Conservation (phyloP, 345 rosid genomes). For the Heritiera littoralis region DNA sequence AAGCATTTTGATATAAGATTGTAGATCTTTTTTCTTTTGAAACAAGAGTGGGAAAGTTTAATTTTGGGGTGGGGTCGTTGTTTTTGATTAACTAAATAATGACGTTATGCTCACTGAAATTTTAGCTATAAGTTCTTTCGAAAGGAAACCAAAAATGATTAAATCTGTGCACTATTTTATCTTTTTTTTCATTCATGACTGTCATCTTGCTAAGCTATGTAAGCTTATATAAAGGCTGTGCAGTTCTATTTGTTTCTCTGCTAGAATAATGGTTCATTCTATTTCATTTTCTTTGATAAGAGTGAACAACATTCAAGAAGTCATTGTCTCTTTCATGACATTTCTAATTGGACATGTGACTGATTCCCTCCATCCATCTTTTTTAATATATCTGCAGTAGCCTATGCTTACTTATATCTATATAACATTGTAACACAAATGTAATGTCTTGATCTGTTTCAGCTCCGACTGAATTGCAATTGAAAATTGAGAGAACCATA, state of each 20-base stretch:
- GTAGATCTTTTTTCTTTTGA: not conserved
- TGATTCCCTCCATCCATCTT: not conserved
- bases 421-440: not conserved
- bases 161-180: not conserved
- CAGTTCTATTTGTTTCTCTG: not conserved
- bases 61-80: not conserved
- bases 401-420: not conserved
- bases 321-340: not conserved
- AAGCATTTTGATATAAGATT: not conserved
- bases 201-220: not conserved
- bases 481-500: conserved; percentile 65
- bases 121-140: not conserved
- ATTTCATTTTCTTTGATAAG: not conserved
- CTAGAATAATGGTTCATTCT: not conserved
- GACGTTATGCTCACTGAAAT: not conserved
- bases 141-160: not conserved
- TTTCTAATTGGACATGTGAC: not conserved
- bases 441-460: conserved; percentile 26
- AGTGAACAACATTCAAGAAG: not conserved
- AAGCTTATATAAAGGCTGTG: not conserved
- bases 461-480: conserved; percentile 52
- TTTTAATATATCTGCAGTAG: not conserved
- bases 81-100: not conserved
- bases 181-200: not conserved
- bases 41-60: not conserved